Evolutionary conservation across 169 alveolate genomes (phyloP).

Genomic region (Plasmodium ovale): DNA sequence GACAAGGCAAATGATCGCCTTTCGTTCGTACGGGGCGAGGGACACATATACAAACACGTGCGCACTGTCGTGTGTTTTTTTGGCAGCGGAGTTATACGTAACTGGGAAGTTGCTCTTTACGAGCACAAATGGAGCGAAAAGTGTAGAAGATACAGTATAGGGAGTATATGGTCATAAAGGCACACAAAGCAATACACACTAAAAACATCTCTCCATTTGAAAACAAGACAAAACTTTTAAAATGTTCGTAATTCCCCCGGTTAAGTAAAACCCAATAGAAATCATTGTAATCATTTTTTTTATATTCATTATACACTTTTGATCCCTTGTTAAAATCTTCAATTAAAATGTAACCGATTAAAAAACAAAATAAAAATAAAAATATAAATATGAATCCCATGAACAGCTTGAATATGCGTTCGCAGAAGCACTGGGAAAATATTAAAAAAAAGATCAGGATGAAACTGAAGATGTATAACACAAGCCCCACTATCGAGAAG

Average conservation of each 20-base stretch:
- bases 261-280: conserved; percentile 70
- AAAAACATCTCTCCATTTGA: conserved; percentile 74
- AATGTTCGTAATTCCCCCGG: conserved; percentile 48
- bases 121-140: conserved; percentile 67
- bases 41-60: background rate
- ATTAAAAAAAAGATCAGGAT: conserved; percentile 60
- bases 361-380: conserved; percentile 62
- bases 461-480: conserved; percentile 44
- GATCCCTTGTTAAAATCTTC: conserved; percentile 76
- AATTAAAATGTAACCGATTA: conserved; percentile 69
- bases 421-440: conserved; percentile 74
- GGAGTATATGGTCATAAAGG: conserved; percentile 55
- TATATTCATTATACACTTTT: conserved; percentile 49
- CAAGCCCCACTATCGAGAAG: conserved; percentile 60
- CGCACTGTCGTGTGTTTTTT: background rate
- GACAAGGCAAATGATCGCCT: background rate
- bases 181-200: conserved; percentile 69
- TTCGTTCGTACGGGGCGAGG: background rate
- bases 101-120: conserved; percentile 22
- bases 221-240: conserved; percentile 70
- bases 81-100: background rate
- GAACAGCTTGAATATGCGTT: conserved; percentile 62
- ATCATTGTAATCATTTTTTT: conserved; percentile 63
- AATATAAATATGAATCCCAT: conserved; percentile 70
- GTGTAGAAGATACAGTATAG: conserved; percentile 62